A percentile compares a stretch with the other conserved stretches of the same genome.
These are phyloP conservation scores for Aspergillus bertholletiae DNA, from an alignment of 495 filamentous ascomycete genomes.

Conservation along the genomic window DNA sequence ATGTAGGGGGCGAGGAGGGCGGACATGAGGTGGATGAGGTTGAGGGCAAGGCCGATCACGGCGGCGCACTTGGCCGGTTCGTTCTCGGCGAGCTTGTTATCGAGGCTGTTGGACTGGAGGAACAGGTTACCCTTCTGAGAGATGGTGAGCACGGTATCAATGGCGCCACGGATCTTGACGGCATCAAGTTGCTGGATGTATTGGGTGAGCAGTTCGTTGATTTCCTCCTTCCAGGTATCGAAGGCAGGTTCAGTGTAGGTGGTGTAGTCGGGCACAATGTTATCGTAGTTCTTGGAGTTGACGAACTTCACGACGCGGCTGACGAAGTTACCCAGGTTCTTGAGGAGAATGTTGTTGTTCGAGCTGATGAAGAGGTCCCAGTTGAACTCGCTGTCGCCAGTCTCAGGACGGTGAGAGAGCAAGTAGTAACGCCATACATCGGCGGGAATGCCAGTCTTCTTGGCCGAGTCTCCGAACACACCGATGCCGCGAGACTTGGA, in stretches of 20 bases:
- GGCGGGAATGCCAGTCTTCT: slow-evolving; percentile 79
- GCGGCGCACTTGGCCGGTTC: slow-evolving; percentile 70
- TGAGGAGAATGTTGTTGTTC: slow-evolving; percentile 89
- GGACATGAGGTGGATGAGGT: slow-evolving; percentile 77
- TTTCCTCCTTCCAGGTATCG: slow-evolving; percentile 46
- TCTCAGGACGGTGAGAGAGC: slow-evolving; percentile 82
- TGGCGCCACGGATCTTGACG: slow-evolving; percentile 71
- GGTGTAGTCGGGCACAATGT: slow-evolving; percentile 5
- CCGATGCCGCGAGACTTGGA: slow-evolving; percentile 86
- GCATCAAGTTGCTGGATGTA: slow-evolving; percentile 72
- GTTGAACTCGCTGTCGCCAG: slow-evolving; percentile 83
- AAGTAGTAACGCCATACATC: slow-evolving; percentile 96
- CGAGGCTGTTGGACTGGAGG: slow-evolving; percentile 75
- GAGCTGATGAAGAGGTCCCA: slow-evolving; percentile 79
- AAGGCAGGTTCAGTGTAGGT: slow-evolving; percentile 17
- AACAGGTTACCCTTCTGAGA: slow-evolving; percentile 74
- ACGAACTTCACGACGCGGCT: slow-evolving; percentile 92
- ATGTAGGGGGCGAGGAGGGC: slow-evolving; percentile 78
- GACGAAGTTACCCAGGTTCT: slow-evolving; percentile 90
- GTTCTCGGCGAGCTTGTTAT: slow-evolving; percentile 72
- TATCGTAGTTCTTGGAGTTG: slow-evolving; percentile 8
- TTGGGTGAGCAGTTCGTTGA: slow-evolving; percentile 58
- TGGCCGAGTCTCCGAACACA: slow-evolving; percentile 86
- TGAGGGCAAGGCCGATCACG: slow-evolving; percentile 77
- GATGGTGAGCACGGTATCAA: slow-evolving; percentile 67